Conservation (phyloP, 768 basidiomycete species). For the Leucosporidium scottii region DNA sequence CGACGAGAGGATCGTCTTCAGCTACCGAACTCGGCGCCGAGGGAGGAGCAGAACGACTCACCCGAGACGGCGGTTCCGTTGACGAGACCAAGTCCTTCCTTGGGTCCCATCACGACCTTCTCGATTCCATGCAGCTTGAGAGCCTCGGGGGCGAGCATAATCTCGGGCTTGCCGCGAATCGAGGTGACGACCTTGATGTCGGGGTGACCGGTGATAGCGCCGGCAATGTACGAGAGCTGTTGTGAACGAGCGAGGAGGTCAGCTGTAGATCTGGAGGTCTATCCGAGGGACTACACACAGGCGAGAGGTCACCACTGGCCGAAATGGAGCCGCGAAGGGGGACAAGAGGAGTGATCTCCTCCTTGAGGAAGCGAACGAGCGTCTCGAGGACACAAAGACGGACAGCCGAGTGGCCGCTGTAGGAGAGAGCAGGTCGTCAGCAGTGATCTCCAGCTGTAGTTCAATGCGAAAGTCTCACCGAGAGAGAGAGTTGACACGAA, state of each 20-base stretch:
- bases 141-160: conserved; percentile 39
- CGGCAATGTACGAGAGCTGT: conserved; percentile 76
- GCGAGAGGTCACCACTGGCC: conserved; percentile 54
- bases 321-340: conserved; percentile 78
- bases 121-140: conserved; percentile 50
- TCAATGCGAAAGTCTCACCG: conserved; percentile 33
- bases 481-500: conserved; percentile 82
- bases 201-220: conserved; percentile 69
- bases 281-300: conserved; percentile 11
- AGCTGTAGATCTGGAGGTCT: not conserved
- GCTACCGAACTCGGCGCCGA: conserved; percentile 36
- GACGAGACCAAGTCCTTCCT: conserved; percentile 41
- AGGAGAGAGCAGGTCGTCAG: not conserved
- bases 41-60: conserved; percentile 48
- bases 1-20: too few relatives aligned
- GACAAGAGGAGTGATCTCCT: conserved; percentile 62
- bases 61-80: conserved; percentile 52
- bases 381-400: conserved; percentile 71
- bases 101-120: conserved; percentile 52
- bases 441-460: not conserved
- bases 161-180: conserved; percentile 17
- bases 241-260: conserved; percentile 50
- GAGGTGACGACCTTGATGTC: conserved; percentile 55
- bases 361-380: conserved; percentile 63
- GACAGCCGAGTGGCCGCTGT: conserved; percentile 73